These are phyloP conservation scores for Aspergillus tanneri DNA, from an alignment of 2,329 filamentous ascomycete genomes.

Conservation along the genomic window DNA sequence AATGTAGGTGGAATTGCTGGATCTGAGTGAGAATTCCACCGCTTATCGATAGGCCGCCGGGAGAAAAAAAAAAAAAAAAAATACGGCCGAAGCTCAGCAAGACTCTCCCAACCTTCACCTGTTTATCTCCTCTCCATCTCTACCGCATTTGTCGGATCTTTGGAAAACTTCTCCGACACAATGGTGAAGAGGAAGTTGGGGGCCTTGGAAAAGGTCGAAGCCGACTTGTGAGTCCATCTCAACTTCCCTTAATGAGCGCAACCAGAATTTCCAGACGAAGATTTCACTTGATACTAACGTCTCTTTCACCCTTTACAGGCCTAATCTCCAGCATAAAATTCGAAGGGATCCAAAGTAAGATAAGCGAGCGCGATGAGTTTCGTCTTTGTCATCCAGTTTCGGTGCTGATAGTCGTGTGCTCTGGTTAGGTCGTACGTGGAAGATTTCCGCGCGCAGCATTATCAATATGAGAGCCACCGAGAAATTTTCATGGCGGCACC, in stretches of 20 bases:
- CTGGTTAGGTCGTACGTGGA: slow-evolving; percentile 73
- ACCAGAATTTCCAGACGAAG: slow-evolving; percentile 7
- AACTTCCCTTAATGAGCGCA: slow-evolving; percentile 4
- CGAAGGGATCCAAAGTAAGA: slow-evolving; percentile 75
- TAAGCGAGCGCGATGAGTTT: background rate
- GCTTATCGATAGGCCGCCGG: slow-evolving; percentile 35
- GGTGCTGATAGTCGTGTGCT: slow-evolving; percentile 7
- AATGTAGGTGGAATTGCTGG: too few relatives aligned
- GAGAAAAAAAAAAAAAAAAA: slow-evolving; percentile 30
- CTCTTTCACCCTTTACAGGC: slow-evolving; percentile 51
- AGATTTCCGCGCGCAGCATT: slow-evolving; percentile 83
- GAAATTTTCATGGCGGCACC: slow-evolving; percentile 90
- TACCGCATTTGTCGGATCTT: slow-evolving; percentile 54
- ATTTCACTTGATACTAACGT: slow-evolving; percentile 26
- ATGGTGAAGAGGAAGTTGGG: slow-evolving; percentile 89
- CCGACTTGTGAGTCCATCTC: slow-evolving; percentile 65
- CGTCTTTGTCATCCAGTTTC: background rate
- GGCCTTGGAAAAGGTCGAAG: slow-evolving; percentile 92
- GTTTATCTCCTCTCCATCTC: slow-evolving; percentile 73
- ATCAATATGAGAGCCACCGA: slow-evolving; percentile 85
- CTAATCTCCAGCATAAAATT: slow-evolving; percentile 89
- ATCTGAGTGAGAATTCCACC: slow-evolving; percentile 12
- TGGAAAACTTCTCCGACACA: slow-evolving; percentile 9
- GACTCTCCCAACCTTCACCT: slow-evolving; percentile 51
- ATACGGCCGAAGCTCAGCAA: slow-evolving; percentile 25